A percentile compares a stretch with the other conserved stretches of the same genome.
Conservation (phyloP, 169 alveolate genomes). For the Plasmodium relictum region DNA sequence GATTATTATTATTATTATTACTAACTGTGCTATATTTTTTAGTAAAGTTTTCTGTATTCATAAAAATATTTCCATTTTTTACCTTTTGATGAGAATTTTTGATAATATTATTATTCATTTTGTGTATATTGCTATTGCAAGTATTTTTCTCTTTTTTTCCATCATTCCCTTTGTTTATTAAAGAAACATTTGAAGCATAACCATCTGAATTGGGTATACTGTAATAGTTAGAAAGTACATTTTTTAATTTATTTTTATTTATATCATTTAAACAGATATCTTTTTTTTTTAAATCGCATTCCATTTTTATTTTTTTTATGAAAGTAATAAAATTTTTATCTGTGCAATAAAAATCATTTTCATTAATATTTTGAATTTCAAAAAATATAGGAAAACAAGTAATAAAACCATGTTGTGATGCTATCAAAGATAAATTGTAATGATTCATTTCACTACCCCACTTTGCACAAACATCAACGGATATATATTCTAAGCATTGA, state of each 20-base stretch:
- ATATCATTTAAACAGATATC: background rate
- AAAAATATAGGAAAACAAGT: constrained; percentile 50
- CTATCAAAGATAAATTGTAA: constrained; percentile 26
- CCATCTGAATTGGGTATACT: background rate
- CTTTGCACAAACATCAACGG: constrained; percentile 54
- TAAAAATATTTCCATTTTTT: background rate
- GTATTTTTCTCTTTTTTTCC: too few relatives aligned
- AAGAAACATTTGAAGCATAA: background rate
- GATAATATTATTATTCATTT: too few relatives aligned
- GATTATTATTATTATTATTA: too few relatives aligned
- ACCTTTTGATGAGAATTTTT: background rate
- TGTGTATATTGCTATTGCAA: too few relatives aligned
- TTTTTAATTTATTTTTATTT: background rate
- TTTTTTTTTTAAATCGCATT: constrained; percentile 1
- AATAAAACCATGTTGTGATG: constrained; percentile 38
- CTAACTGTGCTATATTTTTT: background rate
- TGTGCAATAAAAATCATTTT: constrained; percentile 16
- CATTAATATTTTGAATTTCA: constrained; percentile 23
- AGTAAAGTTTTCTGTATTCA: background rate
- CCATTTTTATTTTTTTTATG: constrained; percentile 16
- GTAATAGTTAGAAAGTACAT: background rate
- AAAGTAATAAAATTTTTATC: background rate
- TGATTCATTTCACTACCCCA: constrained; percentile 43
- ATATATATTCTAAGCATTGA: constrained; percentile 16
- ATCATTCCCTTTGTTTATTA: background rate